These are phyloP conservation scores for Plectosphaerella cucumerina DNA, from an alignment of 2,329 filamentous ascomycete genomes.

Conservation along the genomic window DNA sequence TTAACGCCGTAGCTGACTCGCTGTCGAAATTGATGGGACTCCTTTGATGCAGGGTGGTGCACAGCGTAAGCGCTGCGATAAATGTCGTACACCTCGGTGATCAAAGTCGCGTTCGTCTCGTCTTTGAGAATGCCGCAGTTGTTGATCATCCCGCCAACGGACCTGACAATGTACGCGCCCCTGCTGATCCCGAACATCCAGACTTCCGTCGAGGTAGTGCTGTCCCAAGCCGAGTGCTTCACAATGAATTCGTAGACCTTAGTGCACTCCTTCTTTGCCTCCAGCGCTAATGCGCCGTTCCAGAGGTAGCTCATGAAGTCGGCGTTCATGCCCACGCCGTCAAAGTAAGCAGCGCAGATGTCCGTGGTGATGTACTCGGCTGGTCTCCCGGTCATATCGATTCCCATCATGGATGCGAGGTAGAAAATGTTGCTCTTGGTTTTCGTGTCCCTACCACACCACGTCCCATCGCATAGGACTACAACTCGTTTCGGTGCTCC, in stretches of 20 bases:
- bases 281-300: slow-evolving; percentile 6
- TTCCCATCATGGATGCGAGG: slow-evolving; percentile 10
- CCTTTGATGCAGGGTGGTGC: slow-evolving; percentile 11
- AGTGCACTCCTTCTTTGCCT: slow-evolving; percentile 11
- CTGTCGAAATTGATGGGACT: slow-evolving; percentile 12
- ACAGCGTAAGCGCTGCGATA: slow-evolving; percentile 14
- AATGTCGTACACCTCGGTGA: slow-evolving; percentile 15
- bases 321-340: slow-evolving; percentile 3
- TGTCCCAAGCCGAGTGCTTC: background rate
- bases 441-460: slow-evolving; percentile 12
- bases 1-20: slow-evolving; percentile 7
- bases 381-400: slow-evolving; percentile 4
- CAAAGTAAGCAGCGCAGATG: slow-evolving; percentile 1
- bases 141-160: slow-evolving; percentile 22
- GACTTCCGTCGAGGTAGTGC: slow-evolving; percentile 8
- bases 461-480: slow-evolving; percentile 13
- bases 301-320: slow-evolving; percentile 11
- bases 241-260: slow-evolving; percentile 11
- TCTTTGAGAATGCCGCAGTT: slow-evolving; percentile 20
- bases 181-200: slow-evolving; percentile 22
- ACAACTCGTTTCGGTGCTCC: background rate
- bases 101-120: slow-evolving; percentile 9
- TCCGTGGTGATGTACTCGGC: background rate
- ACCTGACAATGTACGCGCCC: slow-evolving; percentile 19
- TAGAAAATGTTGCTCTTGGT: slow-evolving; percentile 13